These are phyloP conservation scores for Meyerozyma athensensis DNA, from an alignment of 1,139 yeast species.

Conservation along the genomic window DNA sequence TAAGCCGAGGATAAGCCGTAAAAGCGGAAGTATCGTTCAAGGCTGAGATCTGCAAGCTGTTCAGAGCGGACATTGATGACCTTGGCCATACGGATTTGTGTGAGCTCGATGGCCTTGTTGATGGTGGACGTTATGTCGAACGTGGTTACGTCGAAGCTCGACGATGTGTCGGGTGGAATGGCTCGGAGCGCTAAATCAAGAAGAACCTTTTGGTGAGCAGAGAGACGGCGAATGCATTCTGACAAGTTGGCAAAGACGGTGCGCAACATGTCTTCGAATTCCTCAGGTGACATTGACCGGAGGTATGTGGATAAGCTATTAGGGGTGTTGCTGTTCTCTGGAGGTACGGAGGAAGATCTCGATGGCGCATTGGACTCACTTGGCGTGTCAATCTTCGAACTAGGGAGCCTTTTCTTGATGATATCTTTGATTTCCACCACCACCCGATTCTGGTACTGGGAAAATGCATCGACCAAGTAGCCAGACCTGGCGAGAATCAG, in stretches of 20 bases:
- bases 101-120: slow-evolving; percentile 61
- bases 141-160: slow-evolving; percentile 47
- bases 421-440: slow-evolving; percentile 68
- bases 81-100: slow-evolving; percentile 76
- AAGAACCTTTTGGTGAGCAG: slow-evolving; percentile 73
- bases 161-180: slow-evolving; percentile 29
- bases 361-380: slow-evolving; percentile 26
- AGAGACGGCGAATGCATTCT: slow-evolving; percentile 68
- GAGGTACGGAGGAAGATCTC: slow-evolving; percentile 28
- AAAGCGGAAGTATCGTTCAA: slow-evolving; percentile 56
- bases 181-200: slow-evolving; percentile 68
- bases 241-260: slow-evolving; percentile 61
- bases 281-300: slow-evolving; percentile 62
- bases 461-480: slow-evolving; percentile 59
- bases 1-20: slow-evolving; percentile 67
- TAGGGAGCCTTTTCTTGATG: slow-evolving; percentile 62
- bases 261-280: slow-evolving; percentile 67
- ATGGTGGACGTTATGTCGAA: slow-evolving; percentile 61
- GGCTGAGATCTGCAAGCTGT: slow-evolving; percentile 54
- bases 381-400: slow-evolving; percentile 11
- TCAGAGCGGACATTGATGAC: slow-evolving; percentile 75
- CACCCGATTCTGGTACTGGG: slow-evolving; percentile 62
- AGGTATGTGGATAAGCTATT: slow-evolving; percentile 47
- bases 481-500: slow-evolving; percentile 59
- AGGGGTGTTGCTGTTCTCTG: slow-evolving; percentile 17